Evolutionary conservation across 305 asterid species (phyloP), one percentile per base, ranked within the genome.

Genomic region (Nicotiana rustica): DNA sequence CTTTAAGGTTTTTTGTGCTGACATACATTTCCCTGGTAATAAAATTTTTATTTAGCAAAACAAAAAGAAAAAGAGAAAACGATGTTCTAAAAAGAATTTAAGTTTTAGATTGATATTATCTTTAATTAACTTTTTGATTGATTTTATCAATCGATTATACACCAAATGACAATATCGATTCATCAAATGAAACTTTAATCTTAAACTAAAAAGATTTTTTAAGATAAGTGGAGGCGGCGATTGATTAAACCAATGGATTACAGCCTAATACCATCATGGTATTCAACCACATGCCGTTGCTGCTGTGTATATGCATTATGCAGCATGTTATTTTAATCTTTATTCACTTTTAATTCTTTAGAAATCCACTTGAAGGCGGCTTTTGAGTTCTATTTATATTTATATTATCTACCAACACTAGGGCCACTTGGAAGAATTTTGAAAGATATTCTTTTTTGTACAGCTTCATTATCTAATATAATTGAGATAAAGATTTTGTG

Each of bases 371-470:
- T 47, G 38, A 3, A 5, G 78, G 25, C 19, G 6, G 78, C 78
- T 71, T 4, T 71, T 9, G 12, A 70, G 6, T 70, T 70, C 18
- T 70, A 5, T 4, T 6, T 33, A 33, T 19, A 52, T 52, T 52
- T 6, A 19, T n/a, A 44, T 70, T 70, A 70, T 18, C 78, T 18
- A 70, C 78, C 78, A 10, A 36, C 59, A 70, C 36, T 10, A 70
- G 21, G 35, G 17, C 18, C 59, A 41, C 78, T 70, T 44, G 18
- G 59, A 68, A 36, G 1, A 41, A 4, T 70, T 69, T 41, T 18
- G 59, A 70, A 41, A n/a, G 57, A 5, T 18, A 69, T 38, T 35
- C 17, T 3, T 69, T 19, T 2, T n/a, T 3, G 10, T 38, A 38
- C 10, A 36, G 6, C 41, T 36, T 36, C 41, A 36, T 36, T 36